A percentile compares a stretch with the other conserved stretches of the same genome.
Conservation (phyloP, 176 grass and related monocot genomes). For the Urochloa ruziziensis region DNA sequence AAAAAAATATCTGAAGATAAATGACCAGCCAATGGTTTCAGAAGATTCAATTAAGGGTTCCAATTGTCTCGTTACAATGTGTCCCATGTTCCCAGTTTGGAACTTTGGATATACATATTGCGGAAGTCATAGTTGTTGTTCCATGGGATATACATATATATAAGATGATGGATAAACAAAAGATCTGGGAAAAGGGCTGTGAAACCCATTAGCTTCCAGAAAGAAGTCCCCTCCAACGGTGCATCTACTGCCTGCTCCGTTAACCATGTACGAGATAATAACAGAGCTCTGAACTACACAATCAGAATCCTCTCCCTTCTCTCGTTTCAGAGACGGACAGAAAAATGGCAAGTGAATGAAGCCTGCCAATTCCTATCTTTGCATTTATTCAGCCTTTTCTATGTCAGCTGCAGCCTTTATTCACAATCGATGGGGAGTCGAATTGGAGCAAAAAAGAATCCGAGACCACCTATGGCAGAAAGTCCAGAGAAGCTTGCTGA, state of each 20-base stretch:
- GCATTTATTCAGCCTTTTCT: slow-evolving; percentile 49
- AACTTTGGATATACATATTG: slow-evolving; percentile 27
- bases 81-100: slow-evolving; percentile 19
- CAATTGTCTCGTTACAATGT: background rate
- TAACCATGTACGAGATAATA: slow-evolving; percentile 45
- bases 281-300: slow-evolving; percentile 9
- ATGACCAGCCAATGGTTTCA: background rate
- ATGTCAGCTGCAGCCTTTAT: slow-evolving; percentile 57
- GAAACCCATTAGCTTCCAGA: slow-evolving; percentile 12
- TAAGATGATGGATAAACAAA: background rate
- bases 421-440: slow-evolving; percentile 35
- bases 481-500: slow-evolving; percentile 26
- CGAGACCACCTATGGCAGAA: slow-evolving; percentile 24
- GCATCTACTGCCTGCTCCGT: slow-evolving; percentile 17
- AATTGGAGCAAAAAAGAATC: slow-evolving; percentile 38
- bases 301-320: slow-evolving; percentile 32
- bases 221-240: slow-evolving; percentile 8
- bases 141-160: slow-evolving; percentile 6
- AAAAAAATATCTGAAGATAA: background rate
- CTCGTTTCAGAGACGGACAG: slow-evolving; percentile 36
- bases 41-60: slow-evolving; percentile 14
- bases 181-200: slow-evolving; percentile 11
- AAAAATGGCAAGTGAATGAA: slow-evolving; percentile 39
- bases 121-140: slow-evolving; percentile 8
- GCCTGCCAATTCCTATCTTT: slow-evolving; percentile 49